Evolutionary conservation across 345 rosid species (phyloP).

Genomic region (Eucalyptus leucophloia): DNA sequence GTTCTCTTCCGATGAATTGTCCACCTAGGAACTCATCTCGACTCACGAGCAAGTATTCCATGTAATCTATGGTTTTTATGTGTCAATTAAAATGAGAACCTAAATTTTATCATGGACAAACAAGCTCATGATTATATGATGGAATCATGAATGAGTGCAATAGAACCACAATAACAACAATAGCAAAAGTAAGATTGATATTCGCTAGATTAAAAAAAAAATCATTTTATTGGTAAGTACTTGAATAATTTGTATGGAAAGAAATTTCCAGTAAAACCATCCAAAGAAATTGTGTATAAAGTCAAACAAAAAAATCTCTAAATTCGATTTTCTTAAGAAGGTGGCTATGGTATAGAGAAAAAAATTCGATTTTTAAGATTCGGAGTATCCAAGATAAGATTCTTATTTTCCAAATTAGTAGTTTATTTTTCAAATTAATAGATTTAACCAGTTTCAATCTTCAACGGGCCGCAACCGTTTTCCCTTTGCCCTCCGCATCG

Average conservation of each 20-base stretch:
- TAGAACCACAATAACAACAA: background rate
- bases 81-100: background rate
- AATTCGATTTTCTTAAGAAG: background rate
- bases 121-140: background rate
- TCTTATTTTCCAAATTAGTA: background rate
- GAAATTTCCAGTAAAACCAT: background rate
- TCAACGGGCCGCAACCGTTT: background rate
- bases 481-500: background rate
- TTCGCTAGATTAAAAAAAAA: background rate
- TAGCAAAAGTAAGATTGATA: background rate
- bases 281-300: too few relatives aligned
- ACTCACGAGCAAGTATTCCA: background rate
- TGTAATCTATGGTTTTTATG: background rate
- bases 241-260: background rate
- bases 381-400: background rate
- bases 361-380: background rate
- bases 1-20: too few relatives aligned
- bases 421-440: too few relatives aligned
- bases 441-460: too few relatives aligned
- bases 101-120: background rate
- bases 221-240: background rate
- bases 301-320: background rate
- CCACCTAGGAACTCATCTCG: fast-evolving
- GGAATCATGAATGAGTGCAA: background rate
- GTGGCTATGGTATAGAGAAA: background rate